A percentile compares a stretch with the other conserved stretches of the same genome.
Evolutionary conservation across 176 grass and related monocot species (phyloP).

Genomic region (Thinopyrum elongatum): DNA sequence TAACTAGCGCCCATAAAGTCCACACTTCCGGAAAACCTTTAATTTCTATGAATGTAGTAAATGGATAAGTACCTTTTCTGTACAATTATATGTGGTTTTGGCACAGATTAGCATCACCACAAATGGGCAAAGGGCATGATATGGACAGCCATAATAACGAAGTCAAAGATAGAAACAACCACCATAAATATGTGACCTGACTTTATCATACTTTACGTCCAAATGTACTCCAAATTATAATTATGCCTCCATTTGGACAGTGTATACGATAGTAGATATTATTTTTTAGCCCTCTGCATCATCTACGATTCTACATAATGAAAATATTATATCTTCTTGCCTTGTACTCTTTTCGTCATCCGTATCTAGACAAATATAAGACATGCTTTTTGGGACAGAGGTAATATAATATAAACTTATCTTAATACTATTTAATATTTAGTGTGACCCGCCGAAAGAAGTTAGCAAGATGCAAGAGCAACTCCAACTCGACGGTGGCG

Average conservation of each 20-base stretch:
- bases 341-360: too few relatives aligned
- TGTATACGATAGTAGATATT: too few relatives aligned
- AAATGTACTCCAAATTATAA: neutral
- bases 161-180: neutral
- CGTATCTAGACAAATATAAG: too few relatives aligned
- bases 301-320: too few relatives aligned
- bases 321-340: too few relatives aligned
- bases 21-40: neutral
- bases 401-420: too few relatives aligned
- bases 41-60: neutral
- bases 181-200: neutral
- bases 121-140: neutral
- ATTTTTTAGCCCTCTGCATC: too few relatives aligned
- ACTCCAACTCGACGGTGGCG: too few relatives aligned
- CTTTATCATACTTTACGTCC: neutral
- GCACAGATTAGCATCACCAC: conserved; percentile 8
- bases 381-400: too few relatives aligned
- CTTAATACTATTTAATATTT: too few relatives aligned
- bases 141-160: neutral
- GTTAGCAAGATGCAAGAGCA: too few relatives aligned
- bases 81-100: neutral
- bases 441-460: too few relatives aligned
- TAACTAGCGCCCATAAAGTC: neutral
- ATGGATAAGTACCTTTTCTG: neutral
- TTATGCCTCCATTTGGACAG: neutral